These are phyloP conservation scores for Lepiota subincarnata DNA, from an alignment of 768 basidiomycete genomes.

Conservation along the genomic window DNA sequence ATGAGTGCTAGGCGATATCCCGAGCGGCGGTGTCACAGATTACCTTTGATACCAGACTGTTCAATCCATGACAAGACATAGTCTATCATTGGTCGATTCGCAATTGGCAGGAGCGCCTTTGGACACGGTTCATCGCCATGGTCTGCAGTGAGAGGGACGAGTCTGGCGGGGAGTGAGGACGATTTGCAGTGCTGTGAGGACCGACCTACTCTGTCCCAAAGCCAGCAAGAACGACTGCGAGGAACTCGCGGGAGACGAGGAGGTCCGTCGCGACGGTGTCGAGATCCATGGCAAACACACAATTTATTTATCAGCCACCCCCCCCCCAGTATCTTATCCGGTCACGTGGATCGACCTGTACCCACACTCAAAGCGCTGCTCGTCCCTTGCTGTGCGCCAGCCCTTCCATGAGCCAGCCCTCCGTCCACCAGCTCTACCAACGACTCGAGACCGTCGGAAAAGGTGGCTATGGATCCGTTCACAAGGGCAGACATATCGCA, in stretches of 20 bases:
- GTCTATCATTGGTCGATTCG: conserved; percentile 84
- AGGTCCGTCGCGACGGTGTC: conserved; percentile 47
- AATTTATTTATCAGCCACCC: neutral
- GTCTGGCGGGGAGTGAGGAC: conserved; percentile 37
- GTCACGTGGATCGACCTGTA: neutral
- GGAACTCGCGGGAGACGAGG: conserved; percentile 67
- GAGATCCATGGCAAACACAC: conserved; percentile 54
- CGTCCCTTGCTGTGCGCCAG: conserved; percentile 2
- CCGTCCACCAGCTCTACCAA: conserved; percentile 76
- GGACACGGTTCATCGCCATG: conserved; percentile 80
- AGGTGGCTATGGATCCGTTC: conserved; percentile 94
- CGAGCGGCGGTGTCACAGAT: conserved; percentile 14
- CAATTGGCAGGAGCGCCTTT: conserved; percentile 85
- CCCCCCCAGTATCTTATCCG: neutral
- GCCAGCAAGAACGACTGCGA: conserved; percentile 84
- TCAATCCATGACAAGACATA: conserved; percentile 85
- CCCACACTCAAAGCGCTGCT: neutral
- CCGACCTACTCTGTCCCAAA: conserved; percentile 82
- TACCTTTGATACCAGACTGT: conserved; percentile 80
- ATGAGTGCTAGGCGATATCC: conserved; percentile 11
- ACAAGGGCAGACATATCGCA: conserved; percentile 81
- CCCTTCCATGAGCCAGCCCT: conserved; percentile 40
- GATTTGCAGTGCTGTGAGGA: neutral
- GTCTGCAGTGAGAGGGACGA: conserved; percentile 70
- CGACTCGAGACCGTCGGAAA: conserved; percentile 92